Evolutionary conservation across 371 early-diverging fungal species (phyloP), one percentile per base, ranked within the genome.

Genomic region (Parasitella parasitica): DNA sequence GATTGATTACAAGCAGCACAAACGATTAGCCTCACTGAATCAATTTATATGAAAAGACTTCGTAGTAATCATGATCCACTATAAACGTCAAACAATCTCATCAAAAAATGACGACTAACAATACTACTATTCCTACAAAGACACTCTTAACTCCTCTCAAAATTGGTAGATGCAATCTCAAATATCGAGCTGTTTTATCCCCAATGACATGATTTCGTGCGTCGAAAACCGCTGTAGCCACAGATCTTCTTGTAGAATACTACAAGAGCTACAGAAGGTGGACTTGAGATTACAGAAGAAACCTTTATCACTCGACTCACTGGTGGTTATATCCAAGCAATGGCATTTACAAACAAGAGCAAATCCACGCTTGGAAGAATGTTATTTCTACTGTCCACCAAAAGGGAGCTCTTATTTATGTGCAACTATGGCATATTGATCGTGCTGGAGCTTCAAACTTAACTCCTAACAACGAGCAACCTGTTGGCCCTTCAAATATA

Each of bases 221-320:
- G 22, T 35, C 54, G 9, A 41, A 62, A 5, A 59, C 65, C 16
- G 63, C 60, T 36, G 72, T 78, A n/a, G 81, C 86, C 1, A 76
- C 74, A 15, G 69, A 67, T 56, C 59, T 83, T 30, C 62, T 72
- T 50, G 73, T 63, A 7, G 75, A 80, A 53, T 83, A 87, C 66
- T 89, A 87, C 52, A 66, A 73, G 89, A 37, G 80, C 86, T 2
- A 75, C 78, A 7, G 46, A 58, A 20, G 85, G 85, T 38, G 86
- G 86, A 18, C 63, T 89, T 2, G 52, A 86, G 27, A 75, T 89
- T 24, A 71, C 81, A 18, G 89, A 87, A 67, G 87, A 76, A 8
- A 77, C 83, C 1, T 61, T 74, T 16, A 75, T 81, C 36, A 58
- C 57, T 30, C 77, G 76, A 24, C 63, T 59, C n/a, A 82, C 81